phyloP scores from a whole-genome alignment of 139 green algal genomes.

The Closterium sp. region DNA sequence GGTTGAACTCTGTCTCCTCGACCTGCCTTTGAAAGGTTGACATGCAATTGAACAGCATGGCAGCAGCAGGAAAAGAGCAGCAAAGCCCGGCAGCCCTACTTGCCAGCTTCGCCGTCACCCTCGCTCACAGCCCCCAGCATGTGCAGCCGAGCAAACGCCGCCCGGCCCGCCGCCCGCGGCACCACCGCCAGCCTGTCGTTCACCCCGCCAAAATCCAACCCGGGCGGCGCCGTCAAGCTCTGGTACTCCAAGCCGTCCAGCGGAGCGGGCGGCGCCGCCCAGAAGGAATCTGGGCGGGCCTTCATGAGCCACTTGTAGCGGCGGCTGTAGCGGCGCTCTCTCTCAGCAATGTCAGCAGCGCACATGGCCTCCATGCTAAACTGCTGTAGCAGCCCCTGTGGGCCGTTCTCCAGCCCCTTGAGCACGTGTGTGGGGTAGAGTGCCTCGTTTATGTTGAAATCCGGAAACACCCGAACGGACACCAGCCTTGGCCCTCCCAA shows the following conservation, averaged over 20 bases:
- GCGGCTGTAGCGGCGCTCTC: neutral
- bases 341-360: neutral
- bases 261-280: constrained; percentile 9
- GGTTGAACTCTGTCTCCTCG: too few species aligned
- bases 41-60: too few species aligned
- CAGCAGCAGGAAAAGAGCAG: too few species aligned
- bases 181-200: constrained; percentile 47
- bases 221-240: neutral
- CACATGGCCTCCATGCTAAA: constrained; percentile 40
- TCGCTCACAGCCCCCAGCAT: constrained; percentile 11
- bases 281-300: constrained; percentile 31
- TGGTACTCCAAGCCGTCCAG: neutral
- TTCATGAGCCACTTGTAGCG: constrained; percentile 35
- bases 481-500: neutral
- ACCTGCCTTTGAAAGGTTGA: too few species aligned
- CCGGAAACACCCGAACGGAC: neutral
- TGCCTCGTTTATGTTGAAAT: neutral
- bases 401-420: neutral
- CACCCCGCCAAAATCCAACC: constrained; percentile 20
- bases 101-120: neutral
- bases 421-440: neutral
- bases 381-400: constrained; percentile 43
- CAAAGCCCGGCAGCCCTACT: neutral
- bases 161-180: neutral
- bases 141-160: constrained; percentile 16